Base-by-base conservation (phyloP, 2,329 filamentous ascomycete species). In the Elsinoe batatas region DNA sequence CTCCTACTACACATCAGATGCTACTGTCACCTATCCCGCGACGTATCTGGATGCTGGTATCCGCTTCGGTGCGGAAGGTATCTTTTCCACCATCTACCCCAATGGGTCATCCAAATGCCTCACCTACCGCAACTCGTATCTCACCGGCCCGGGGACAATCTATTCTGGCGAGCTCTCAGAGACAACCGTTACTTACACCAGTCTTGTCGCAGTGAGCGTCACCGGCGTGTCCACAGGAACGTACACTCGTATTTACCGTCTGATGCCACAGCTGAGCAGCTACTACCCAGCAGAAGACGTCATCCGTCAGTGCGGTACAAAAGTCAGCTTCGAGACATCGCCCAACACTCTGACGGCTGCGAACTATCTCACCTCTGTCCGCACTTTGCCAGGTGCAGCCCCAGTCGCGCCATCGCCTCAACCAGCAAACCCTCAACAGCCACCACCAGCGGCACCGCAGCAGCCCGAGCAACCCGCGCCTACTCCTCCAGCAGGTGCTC, bases 281-380 rank as follows among this genome's bases (percentile, higher is more conserved):
- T 51, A 51, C 47, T 51, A 37, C 17, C 47, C 47, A 20, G 18
- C 36, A 18, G 47, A 51, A 11, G 32, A 10, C 8, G 47, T 51
- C 7, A 22, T 51, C 12, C 47, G 32, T 7, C 47, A 51, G 38
- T 51, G 47, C 18, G 47, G 26, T 5, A 35, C 47, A 6, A 35
- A 51, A 32, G 47, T 51, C 32, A 35, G 26, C 33, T 51, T 51
- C 33, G 47, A 51, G 47, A 51, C 47, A 17, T 51, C 47, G 2
- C 47, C 47, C 1, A 51, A 51, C 32, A 51, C 47, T 17, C 33
- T 51, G 18, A 51, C 47, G 13, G 47, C 30, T 38, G 47, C 47
- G 12, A 51, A 51, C 17, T 51, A 51, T 13, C 30, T 51, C 17
- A 51, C 33, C 1, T 38, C 32, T 13, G 47, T 51, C 12, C 30